Conservation (phyloP, 495 filamentous ascomycete genomes). For the Lepraria neglecta region DNA sequence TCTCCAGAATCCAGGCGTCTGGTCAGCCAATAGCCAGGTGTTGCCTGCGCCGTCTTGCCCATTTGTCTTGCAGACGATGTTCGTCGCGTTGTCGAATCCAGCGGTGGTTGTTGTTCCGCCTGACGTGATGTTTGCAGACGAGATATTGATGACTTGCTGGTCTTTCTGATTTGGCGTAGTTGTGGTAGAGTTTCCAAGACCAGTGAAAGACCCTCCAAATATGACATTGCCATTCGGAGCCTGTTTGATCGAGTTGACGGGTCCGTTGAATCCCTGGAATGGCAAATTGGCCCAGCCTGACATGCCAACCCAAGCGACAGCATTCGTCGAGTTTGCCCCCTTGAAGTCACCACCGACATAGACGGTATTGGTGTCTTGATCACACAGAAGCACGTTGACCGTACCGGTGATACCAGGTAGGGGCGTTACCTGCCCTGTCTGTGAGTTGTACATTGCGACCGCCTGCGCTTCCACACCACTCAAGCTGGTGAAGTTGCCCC, state of each 20-base stretch:
- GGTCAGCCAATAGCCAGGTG: conserved; percentile 81
- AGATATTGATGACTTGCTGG: conserved; percentile 77
- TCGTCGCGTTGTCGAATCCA: conserved; percentile 72
- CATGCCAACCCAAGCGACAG: conserved; percentile 70
- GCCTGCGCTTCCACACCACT: conserved; percentile 67
- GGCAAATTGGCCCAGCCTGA: conserved; percentile 77
- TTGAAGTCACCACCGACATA: conserved; percentile 87
- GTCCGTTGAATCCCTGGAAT: conserved; percentile 92
- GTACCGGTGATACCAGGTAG: conserved; percentile 73
- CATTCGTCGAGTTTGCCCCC: conserved; percentile 75
- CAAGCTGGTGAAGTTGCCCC: conserved; percentile 94
- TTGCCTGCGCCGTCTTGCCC: conserved; percentile 58
- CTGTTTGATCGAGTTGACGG: conserved; percentile 79
- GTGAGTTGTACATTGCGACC: conserved; percentile 72
- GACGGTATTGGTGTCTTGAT: conserved; percentile 71
- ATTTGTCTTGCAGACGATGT: conserved; percentile 75
- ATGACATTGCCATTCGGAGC: conserved; percentile 73
- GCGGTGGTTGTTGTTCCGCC: conserved; percentile 50
- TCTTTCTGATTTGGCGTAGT: conserved; percentile 51
- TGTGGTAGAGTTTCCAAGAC: conserved; percentile 71
- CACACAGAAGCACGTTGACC: conserved; percentile 76
- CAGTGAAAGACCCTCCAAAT: conserved; percentile 88
- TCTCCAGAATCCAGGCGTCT: conserved; percentile 74
- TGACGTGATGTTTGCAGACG: conserved; percentile 64
- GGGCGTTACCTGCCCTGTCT: conserved; percentile 57